Evolutionary conservation across 2,329 filamentous ascomycete genomes (phyloP), one percentile per base, ranked within the genome.

Genomic region (Colletotrichum kahawae): DNA sequence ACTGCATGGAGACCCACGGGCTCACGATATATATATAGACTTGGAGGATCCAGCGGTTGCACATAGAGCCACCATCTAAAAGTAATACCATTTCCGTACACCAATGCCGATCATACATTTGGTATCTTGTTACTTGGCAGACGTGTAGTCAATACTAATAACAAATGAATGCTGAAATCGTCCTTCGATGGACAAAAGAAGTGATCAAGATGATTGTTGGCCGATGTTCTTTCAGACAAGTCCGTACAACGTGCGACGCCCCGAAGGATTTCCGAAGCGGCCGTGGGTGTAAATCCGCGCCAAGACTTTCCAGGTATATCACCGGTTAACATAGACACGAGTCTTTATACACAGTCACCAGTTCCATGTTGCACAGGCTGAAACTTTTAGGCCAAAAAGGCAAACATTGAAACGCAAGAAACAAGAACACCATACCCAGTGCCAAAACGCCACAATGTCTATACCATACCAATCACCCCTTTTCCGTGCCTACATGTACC

Each of bases 391-490:
- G 43, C 43, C 43, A 12, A 21, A 7, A 51, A 13, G 43, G 43
- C 43, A 21, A 4, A 51, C 4, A 0, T 13, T 21, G 0, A 0
- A 7, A 1, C n/a, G 3, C n/a, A 51, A n/a, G 0, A 21, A 51
- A 51, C n/a, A 21, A 51, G 43, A 51, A 21, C 43, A 7, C 10
- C n/a, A 24, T 2, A 21, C 10, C 43, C 43, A 51, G 12, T 2
- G 4, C 43, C n/a, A 1, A 2, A 51, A 21, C n/a, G n/a, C 43
- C 43, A 10, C 43, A n/a, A 2, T 51, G 7, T 51, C n/a, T 51
- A 51, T 21, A 7, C 43, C n/a, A 51, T 21, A 7, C 43, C n/a
- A 13, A 4, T 8, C 3, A 51, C n/a, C 0, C n/a, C n/a, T 2
- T 7, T 51, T 10, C 0, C 6, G 0, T 51, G 2, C n/a, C n/a